Evolutionary conservation across 257 asterid genomes (phyloP).

Genomic region (Petunia axillaris): DNA sequence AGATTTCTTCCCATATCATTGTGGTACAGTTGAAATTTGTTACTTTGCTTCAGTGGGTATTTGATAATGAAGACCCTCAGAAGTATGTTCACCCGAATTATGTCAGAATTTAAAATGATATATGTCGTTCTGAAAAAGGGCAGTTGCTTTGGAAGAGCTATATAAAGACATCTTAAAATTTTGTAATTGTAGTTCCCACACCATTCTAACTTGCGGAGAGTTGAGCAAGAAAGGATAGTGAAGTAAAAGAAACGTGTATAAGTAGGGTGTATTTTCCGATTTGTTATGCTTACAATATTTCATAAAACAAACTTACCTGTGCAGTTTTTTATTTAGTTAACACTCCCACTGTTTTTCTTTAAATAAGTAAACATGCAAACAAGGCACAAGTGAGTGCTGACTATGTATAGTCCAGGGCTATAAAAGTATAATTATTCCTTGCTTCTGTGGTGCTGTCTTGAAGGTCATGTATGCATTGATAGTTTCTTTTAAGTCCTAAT

Average conservation of each 20-base stretch:
- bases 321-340: no score
- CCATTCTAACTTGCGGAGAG: not conserved
- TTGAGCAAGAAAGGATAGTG: not conserved
- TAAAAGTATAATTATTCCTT: not conserved
- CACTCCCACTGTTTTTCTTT: no score
- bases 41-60: no score
- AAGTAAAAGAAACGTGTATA: conserved; percentile 3
- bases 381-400: no score
- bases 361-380: no score
- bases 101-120: no score
- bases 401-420: no score
- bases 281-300: not conserved
- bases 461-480: not conserved
- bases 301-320: not conserved
- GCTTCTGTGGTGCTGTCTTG: not conserved
- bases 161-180: not conserved
- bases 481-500: not conserved
- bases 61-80: no score
- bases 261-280: not conserved
- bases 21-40: no score
- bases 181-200: not conserved
- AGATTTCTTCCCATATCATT: no score
- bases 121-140: no score
- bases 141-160: conserved; percentile 7
- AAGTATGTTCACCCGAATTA: no score